phyloP scores from a whole-genome alignment of 345 rosid genomes.

The Populus nigra region DNA sequence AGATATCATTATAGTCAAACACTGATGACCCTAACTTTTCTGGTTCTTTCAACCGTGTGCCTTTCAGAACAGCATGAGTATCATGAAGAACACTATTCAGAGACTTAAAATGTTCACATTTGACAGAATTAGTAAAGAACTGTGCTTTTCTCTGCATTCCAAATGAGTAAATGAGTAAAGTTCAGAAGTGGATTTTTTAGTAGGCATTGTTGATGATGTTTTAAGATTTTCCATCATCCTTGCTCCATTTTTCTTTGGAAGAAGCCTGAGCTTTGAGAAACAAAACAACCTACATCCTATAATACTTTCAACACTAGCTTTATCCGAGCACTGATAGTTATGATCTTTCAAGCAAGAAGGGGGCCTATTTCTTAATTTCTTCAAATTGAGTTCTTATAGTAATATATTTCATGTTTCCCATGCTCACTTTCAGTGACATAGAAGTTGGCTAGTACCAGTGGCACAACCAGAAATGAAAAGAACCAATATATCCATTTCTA shows the following conservation, averaged over 20 bases:
- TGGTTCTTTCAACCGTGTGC: conserved; percentile 60
- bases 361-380: conserved; percentile 41
- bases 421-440: conserved; percentile 75
- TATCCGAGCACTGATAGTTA: conserved; percentile 40
- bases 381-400: conserved; percentile 72
- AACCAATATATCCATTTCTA: conserved; percentile 80
- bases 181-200: conserved; percentile 13
- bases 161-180: conserved; percentile 10
- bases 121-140: neutral
- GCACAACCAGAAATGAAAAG: conserved; percentile 60
- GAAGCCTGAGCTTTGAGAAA: conserved; percentile 66
- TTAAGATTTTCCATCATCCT: conserved; percentile 72
- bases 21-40: conserved; percentile 72
- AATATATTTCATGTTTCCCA: conserved; percentile 56
- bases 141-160: conserved; percentile 14
- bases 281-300: conserved; percentile 41
- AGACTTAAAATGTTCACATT: conserved; percentile 32
- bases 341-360: conserved; percentile 37
- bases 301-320: conserved; percentile 39
- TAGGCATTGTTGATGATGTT: conserved; percentile 44
- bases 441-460: conserved; percentile 67
- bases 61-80: conserved; percentile 66
- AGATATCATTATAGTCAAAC: conserved; percentile 79
- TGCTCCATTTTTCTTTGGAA: conserved; percentile 61
- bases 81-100: conserved; percentile 59